phyloP scores from a whole-genome alignment of 805 yeast genomes.

The Ogataea angusta region DNA sequence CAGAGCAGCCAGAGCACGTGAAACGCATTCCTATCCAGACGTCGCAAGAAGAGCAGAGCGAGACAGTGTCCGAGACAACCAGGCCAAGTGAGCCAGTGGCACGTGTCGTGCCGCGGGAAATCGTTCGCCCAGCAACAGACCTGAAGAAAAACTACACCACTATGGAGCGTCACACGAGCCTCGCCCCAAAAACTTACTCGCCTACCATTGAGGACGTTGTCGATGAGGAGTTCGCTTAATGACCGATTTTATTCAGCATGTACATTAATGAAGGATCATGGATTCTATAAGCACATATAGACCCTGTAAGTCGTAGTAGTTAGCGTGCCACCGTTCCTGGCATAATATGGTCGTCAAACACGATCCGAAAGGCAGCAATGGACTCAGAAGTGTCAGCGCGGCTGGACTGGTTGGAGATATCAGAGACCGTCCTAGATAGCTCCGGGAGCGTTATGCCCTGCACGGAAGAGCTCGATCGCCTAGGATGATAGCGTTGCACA shows the following conservation, averaged over 20 bases:
- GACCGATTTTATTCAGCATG: not conserved
- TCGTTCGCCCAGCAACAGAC: not conserved
- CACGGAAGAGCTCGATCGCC: not conserved
- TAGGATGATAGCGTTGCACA: not conserved
- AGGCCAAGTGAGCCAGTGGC: too few species aligned
- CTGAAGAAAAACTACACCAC: constrained; percentile 29
- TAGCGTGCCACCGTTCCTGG: constrained; percentile 12
- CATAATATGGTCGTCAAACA: constrained; percentile 14
- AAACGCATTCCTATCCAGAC: not conserved
- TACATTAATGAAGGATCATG: not conserved
- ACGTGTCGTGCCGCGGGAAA: not conserved
- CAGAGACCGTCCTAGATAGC: constrained; percentile 7
- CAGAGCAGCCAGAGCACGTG: not conserved
- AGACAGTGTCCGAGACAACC: not conserved
- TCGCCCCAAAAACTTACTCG: constrained; percentile 14
- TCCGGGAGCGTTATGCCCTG: constrained; percentile 2
- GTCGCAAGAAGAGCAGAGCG: not conserved
- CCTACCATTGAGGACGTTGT: constrained; percentile 21
- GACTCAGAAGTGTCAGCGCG: constrained; percentile 7
- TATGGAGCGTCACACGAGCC: constrained; percentile 22
- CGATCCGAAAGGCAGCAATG: constrained; percentile 8
- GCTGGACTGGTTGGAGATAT: constrained; percentile 4
- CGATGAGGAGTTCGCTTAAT: constrained; percentile 20
- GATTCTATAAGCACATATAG: not conserved
- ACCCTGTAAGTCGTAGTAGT: not conserved